Percentiles rank a stretch among this genome's conserved stretches.
phyloP scores from a whole-genome alignment of 495 filamentous ascomycete genomes.

The Neurospora sp. region DNA sequence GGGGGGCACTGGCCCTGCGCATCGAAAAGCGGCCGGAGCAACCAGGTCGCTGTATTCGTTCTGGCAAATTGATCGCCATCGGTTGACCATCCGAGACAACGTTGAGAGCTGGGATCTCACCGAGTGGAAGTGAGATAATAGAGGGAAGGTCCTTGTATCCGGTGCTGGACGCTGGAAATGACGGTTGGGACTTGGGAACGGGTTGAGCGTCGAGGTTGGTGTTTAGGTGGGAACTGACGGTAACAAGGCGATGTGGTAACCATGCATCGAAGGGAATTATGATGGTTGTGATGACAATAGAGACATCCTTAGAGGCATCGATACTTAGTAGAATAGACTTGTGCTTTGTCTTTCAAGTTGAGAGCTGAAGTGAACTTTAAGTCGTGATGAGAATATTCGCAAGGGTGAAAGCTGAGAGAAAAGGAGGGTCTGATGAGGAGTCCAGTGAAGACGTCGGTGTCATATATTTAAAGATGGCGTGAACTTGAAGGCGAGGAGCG shows the following conservation, averaged over 20 bases:
- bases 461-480: constrained; percentile 19
- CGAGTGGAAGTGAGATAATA: constrained; percentile 34
- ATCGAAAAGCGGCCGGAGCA: constrained; percentile 41
- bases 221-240: not conserved
- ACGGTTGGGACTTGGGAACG: not conserved
- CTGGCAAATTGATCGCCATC: constrained; percentile 56
- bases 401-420: not conserved
- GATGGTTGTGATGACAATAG: not conserved
- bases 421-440: not conserved
- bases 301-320: not conserved
- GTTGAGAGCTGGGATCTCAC: constrained; percentile 47
- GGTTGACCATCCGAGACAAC: constrained; percentile 47
- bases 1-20: constrained; percentile 52
- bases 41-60: constrained; percentile 43
- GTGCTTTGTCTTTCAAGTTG: not conserved
- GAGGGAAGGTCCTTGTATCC: not conserved
- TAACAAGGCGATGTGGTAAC: not conserved
- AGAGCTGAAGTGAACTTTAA: not conserved
- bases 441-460: constrained; percentile 1
- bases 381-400: not conserved
- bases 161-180: not conserved
- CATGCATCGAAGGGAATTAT: not conserved
- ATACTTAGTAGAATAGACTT: not conserved
- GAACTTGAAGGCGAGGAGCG: constrained; percentile 4
- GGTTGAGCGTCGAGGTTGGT: not conserved